These are phyloP conservation scores for Xylariaceae sp. DNA, from an alignment of 2,329 filamentous ascomycete species.

Conservation along the genomic window DNA sequence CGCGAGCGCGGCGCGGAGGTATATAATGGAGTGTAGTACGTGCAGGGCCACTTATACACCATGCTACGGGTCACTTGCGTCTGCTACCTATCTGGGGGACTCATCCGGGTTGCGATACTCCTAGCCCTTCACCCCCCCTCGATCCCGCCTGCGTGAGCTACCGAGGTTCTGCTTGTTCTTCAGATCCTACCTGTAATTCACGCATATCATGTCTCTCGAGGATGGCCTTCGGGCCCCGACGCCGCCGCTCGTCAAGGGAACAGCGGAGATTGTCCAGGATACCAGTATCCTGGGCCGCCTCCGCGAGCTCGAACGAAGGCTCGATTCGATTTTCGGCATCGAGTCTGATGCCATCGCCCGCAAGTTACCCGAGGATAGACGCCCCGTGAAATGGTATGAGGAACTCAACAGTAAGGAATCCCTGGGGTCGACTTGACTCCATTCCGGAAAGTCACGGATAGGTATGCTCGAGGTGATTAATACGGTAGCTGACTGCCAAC, in stretches of 20 bases:
- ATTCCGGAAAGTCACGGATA: neutral
- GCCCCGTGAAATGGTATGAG: constrained; percentile 27
- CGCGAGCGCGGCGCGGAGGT: too few species aligned
- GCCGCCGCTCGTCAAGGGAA: neutral
- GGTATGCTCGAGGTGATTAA: too few species aligned
- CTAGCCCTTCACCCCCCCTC: too few species aligned
- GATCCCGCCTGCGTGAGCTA: neutral
- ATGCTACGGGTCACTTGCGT: too few species aligned
- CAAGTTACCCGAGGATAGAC: constrained; percentile 44
- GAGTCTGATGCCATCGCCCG: constrained; percentile 46
- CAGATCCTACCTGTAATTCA: neutral
- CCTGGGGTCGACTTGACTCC: neutral
- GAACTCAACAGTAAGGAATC: constrained; percentile 28
- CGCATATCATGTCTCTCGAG: neutral
- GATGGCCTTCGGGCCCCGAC: neutral
- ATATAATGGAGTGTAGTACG: too few species aligned
- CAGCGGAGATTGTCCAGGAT: constrained; percentile 1
- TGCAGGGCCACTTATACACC: too few species aligned
- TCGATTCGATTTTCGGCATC: constrained; percentile 46
- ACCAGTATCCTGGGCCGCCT: constrained; percentile 13
- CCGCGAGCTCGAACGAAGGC: constrained; percentile 14
- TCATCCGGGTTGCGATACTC: too few species aligned
- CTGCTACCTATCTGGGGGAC: too few species aligned
- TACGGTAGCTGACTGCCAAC: neutral
- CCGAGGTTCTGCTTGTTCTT: neutral